Conservation (phyloP, 2,329 filamentous ascomycete genomes). For the Hypoxylon sp. region DNA sequence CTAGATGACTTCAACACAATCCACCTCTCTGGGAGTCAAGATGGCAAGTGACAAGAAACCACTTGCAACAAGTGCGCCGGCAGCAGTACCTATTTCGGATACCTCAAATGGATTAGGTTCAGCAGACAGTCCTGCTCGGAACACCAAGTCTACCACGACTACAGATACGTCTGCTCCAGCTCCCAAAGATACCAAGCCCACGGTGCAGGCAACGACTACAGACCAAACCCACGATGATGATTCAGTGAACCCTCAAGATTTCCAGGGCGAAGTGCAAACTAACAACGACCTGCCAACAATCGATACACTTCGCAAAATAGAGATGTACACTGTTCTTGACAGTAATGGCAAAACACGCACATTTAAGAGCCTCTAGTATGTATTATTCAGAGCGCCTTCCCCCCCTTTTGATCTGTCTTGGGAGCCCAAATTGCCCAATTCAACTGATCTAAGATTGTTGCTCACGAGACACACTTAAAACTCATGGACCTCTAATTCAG, state of each 20-base stretch:
- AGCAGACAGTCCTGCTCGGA: constrained; percentile 12
- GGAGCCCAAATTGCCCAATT: too few relatives aligned
- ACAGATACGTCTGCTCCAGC: constrained; percentile 17
- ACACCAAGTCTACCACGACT: constrained; percentile 17
- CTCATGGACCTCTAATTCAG: too few relatives aligned
- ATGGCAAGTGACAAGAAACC: constrained; percentile 27
- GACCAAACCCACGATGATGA: constrained; percentile 51
- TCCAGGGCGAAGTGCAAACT: constrained; percentile 68
- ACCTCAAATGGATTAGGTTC: constrained; percentile 12
- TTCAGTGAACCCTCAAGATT: constrained; percentile 62
- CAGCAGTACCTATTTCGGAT: constrained; percentile 1
- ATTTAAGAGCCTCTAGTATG: constrained; percentile 71
- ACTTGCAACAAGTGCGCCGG: constrained; percentile 5
- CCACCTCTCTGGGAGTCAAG: constrained; percentile 4
- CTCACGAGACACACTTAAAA: too few relatives aligned
- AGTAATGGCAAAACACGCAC: constrained; percentile 68
- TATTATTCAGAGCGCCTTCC: too few relatives aligned
- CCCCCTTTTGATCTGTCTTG: too few relatives aligned
- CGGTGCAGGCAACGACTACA: constrained; percentile 9
- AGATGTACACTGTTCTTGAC: constrained; percentile 71
- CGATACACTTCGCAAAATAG: constrained; percentile 64
- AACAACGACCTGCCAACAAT: constrained; percentile 67
- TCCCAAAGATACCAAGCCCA: constrained; percentile 17
- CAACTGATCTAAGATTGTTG: too few relatives aligned
- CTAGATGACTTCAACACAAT: constrained; percentile 21